These are phyloP conservation scores for Chlorophyllum brunneum DNA, from an alignment of 768 basidiomycete species.

Conservation along the genomic window DNA sequence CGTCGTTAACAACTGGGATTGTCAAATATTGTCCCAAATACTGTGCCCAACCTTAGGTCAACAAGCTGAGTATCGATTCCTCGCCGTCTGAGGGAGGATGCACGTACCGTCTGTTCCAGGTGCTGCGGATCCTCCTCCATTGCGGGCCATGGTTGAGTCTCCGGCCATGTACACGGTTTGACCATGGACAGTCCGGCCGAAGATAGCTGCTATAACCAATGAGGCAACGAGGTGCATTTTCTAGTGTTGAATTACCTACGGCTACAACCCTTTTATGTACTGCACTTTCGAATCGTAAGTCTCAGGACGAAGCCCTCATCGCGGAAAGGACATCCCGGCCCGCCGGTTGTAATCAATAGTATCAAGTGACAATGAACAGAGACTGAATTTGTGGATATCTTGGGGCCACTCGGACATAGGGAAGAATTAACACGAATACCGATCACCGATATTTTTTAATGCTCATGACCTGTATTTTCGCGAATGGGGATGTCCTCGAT, in stretches of 20 bases:
- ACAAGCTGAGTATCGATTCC: not conserved
- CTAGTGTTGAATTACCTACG: not conserved
- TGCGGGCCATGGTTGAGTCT: conserved; percentile 41
- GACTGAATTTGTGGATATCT: not conserved
- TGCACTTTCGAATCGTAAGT: not conserved
- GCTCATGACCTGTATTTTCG: not conserved
- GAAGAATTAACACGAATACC: not conserved
- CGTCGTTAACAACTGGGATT: conserved; percentile 41
- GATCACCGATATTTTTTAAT: not conserved
- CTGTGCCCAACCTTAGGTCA: conserved; percentile 40
- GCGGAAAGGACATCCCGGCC: conserved; percentile 1
- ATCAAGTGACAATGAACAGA: conserved; percentile 4
- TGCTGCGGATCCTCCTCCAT: conserved; percentile 30
- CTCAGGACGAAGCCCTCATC: not conserved
- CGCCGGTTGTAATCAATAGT: not conserved
- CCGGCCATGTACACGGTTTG: conserved; percentile 42
- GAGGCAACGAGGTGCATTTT: conserved; percentile 11
- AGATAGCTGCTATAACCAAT: conserved; percentile 4
- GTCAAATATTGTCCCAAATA: conserved; percentile 37
- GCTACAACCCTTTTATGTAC: not conserved
- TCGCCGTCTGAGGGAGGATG: not conserved
- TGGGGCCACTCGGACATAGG: not conserved
- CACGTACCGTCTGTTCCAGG: conserved; percentile 9
- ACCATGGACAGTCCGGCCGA: conserved; percentile 17
- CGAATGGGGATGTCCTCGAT: not conserved